These are phyloP conservation scores for Chrysanthemum makinoi DNA, from an alignment of 129 eudicot genomes.

Conservation along the genomic window DNA sequence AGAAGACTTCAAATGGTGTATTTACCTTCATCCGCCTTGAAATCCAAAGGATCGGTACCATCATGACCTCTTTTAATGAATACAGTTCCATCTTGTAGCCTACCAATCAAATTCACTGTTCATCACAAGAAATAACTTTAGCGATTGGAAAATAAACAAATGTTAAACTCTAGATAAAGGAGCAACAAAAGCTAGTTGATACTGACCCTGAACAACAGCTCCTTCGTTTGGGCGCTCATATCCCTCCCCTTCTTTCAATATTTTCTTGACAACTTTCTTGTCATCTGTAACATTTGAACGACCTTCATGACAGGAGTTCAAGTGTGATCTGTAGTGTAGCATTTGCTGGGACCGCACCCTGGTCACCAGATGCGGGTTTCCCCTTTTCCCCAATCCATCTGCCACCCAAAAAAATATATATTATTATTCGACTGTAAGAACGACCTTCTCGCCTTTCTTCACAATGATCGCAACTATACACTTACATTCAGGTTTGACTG, in stretches of 20 bases:
- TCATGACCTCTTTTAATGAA: conserved; percentile 71
- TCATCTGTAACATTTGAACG: conserved; percentile 77
- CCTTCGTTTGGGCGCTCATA: conserved; percentile 65
- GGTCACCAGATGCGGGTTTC: conserved; percentile 64
- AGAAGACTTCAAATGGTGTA: not conserved
- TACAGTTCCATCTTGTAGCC: conserved; percentile 78
- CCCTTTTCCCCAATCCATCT: conserved; percentile 99
- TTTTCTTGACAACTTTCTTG: conserved; percentile 86
- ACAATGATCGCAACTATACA: not conserved
- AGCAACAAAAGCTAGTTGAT: not conserved
- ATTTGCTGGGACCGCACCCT: conserved; percentile 81
- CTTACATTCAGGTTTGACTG: conserved; percentile 92
- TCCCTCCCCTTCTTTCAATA: conserved; percentile 81
- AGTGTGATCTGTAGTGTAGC: conserved; percentile 58
- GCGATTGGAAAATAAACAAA: not conserved
- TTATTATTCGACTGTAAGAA: conserved; percentile 60
- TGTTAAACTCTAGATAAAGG: not conserved
- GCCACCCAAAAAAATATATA: not conserved
- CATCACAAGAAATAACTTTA: conserved; percentile 12
- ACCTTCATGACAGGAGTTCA: conserved; percentile 81
- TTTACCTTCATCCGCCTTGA: conserved; percentile 83
- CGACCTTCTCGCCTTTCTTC: conserved; percentile 61
- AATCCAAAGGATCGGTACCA: conserved; percentile 60
- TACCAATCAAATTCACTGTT: conserved; percentile 74
- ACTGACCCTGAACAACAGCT: conserved; percentile 68